Evolutionary conservation across 331 rosid species (phyloP), one percentile per base, ranked within the genome.

Genomic region (Malus hybrid): DNA sequence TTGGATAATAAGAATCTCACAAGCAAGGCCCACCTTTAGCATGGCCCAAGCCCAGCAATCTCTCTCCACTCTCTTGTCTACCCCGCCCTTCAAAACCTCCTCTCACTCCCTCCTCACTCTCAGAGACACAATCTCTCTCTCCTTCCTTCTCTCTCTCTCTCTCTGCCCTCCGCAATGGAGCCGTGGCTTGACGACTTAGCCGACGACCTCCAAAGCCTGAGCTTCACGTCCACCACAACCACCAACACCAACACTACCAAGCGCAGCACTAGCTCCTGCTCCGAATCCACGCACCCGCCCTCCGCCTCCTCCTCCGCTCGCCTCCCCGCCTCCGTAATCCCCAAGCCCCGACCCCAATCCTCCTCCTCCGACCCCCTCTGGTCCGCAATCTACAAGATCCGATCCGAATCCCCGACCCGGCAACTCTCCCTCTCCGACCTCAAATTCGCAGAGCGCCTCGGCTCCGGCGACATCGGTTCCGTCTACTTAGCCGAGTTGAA

Each of bases 401-500:
- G 88, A 70, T 89, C 93, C 14, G 93, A 87, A 44, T 88, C 85
- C 19, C 86, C 87, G 3, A 73, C 76, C 65, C 91, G 83, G 9
- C 87, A 73, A 57, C 80, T 91, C 61, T 48, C 81, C 39, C 87
- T 90, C 22, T 83, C 97, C 1, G 95, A 91, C 93, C 89, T 91
- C 66, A 88, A 85, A 5, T 89, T 91, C 85, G 62, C 62, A 39
- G 83, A 67, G 20, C 91, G 93, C 1, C 90, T 91, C 1, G 97
- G 97, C 62, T 77, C 93, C 57, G 97, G 97, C 46, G 97, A 91
- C 82, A 91, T 91, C 42, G 93, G 97, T 62, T 87, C 95, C n/a
- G 97, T 91, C 10, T 89, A 86, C 80, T 84, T 91, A 0, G 84
- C 91, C 0, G 91, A 88, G 27, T 82, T 91, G 9, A 91, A 83